Evolutionary conservation across 2,329 filamentous ascomycete genomes (phyloP), one percentile per base, ranked within the genome.

Genomic region (Pestalotiopsis sp.): DNA sequence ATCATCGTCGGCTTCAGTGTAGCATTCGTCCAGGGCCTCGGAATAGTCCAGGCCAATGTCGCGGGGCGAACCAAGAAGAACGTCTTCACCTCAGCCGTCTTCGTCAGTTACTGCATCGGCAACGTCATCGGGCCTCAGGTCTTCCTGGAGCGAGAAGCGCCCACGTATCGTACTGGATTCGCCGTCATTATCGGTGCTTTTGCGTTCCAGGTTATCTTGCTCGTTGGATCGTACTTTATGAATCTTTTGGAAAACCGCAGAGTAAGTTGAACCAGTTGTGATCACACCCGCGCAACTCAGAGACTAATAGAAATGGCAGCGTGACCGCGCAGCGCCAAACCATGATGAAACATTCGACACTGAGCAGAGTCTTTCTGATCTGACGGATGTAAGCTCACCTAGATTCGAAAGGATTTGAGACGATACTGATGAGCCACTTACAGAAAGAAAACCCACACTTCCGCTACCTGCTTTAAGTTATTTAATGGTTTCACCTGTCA

Each of bases 381-480:
- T 65, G 20, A 65, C 62, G 3, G 62, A 65, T 49, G 62, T 65
- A 65, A 65, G 62, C 31, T 20, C 11, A 0, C n/a, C 4, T 6
- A 3, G 5, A 36, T 5, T 1, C 27, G 9, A n/a, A n/a, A n/a
- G n/a, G n/a, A 13, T 27, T 14, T 12, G 20, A 13, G 4, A 11
- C 40, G 2, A 49, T 65, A 49, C 62, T 52, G 17, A 65, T 23
- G 25, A 13, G 31, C 0, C 23, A 20, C 62, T 27, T 17, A 52
- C 62, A 65, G 62, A 65, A 65, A 65, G 62, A 65, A 13, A 65
- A 65, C 13, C 62, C 40, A 17, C 36, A 49, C 27, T 65, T 65
- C 62, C 38, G 62, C 7, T 65, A 65, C 23, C 38, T 56, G n/a
- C 45, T 65, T 13, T 65, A 40, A 65, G n/a, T 17, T 17, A 13